These are phyloP conservation scores for Agrocybe praecox DNA, from an alignment of 768 basidiomycete species.

Conservation along the genomic window DNA sequence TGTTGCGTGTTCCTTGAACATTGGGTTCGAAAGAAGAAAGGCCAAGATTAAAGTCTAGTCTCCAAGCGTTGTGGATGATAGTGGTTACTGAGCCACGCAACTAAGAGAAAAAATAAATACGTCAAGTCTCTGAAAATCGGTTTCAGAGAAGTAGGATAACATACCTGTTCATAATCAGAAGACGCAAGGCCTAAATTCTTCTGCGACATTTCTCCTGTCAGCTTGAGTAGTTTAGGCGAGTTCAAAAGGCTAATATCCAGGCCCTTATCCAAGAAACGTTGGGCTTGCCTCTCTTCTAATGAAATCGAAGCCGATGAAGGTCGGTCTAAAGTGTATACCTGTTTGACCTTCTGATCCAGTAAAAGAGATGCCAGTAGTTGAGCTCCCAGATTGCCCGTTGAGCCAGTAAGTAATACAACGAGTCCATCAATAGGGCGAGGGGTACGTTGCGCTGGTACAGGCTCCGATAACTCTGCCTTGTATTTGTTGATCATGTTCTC, in stretches of 20 bases:
- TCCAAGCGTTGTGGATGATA: slow-evolving; percentile 51
- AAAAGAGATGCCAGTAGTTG: slow-evolving; percentile 33
- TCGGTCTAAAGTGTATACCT: slow-evolving; percentile 36
- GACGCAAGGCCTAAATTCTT: no score
- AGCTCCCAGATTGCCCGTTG: slow-evolving; percentile 44
- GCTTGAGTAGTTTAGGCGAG: slow-evolving; percentile 33
- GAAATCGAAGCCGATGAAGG: slow-evolving; percentile 22
- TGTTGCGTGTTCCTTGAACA: slow-evolving; percentile 39
- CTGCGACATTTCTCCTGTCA: slow-evolving; percentile 38
- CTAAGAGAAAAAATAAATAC: slow-evolving; percentile 9
- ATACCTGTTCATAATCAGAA: no score
- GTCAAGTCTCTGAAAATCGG: no score
- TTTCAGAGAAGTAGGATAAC: no score
- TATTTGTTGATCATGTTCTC: slow-evolving; percentile 22
- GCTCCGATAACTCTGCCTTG: slow-evolving; percentile 2
- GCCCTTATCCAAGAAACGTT: slow-evolving; percentile 33
- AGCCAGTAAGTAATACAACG: slow-evolving; percentile 40
- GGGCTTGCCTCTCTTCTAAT: slow-evolving; percentile 29
- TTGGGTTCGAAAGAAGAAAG: slow-evolving; percentile 46
- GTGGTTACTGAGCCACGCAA: slow-evolving; percentile 29
- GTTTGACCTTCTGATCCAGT: slow-evolving; percentile 17
- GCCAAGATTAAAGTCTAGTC: slow-evolving; percentile 46
- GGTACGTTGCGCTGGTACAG: neutral
- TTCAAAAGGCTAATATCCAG: slow-evolving; percentile 31
- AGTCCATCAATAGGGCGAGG: neutral